phyloP scores from a whole-genome alignment of 768 basidiomycete species.

The Candolleomyces eurysporus region DNA sequence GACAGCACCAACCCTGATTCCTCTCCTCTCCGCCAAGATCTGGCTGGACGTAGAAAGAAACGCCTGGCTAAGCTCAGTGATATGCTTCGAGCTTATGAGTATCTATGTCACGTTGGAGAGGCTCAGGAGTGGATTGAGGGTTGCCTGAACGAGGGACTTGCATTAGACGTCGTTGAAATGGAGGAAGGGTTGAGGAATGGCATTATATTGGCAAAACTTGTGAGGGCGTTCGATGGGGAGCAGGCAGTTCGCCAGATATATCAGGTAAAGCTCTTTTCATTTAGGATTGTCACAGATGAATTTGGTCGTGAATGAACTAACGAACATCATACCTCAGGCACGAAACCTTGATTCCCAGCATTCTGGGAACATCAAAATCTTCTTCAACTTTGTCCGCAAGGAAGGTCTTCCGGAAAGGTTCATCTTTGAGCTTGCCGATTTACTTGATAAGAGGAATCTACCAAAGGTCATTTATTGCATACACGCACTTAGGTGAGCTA shows the following conservation, averaged over 20 bases:
- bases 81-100: slow-evolving; percentile 90
- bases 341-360: slow-evolving; percentile 91
- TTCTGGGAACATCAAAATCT: slow-evolving; percentile 96
- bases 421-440: slow-evolving; percentile 94
- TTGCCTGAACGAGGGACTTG: slow-evolving; percentile 86
- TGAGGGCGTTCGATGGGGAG: slow-evolving; percentile 79
- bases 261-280: slow-evolving; percentile 52
- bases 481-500: slow-evolving; percentile 82
- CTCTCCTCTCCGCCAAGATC: slow-evolving; percentile 2
- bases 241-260: slow-evolving; percentile 83
- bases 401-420: slow-evolving; percentile 96
- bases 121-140: slow-evolving; percentile 98
- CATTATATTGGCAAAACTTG: slow-evolving; percentile 89
- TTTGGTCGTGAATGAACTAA: not conserved
- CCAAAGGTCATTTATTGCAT: slow-evolving; percentile 99
- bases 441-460: slow-evolving; percentile 98
- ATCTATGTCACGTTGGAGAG: slow-evolving; percentile 97
- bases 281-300: not conserved
- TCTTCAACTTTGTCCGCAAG: slow-evolving; percentile 84
- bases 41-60: slow-evolving; percentile 10
- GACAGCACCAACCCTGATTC: slow-evolving; percentile 27
- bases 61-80: slow-evolving; percentile 6
- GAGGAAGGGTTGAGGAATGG: slow-evolving; percentile 93
- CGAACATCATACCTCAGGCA: slow-evolving; percentile 47
- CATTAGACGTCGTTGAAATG: slow-evolving; percentile 93